Evolutionary conservation across 2,329 filamentous ascomycete species (phyloP), one percentile per base, ranked within the genome.

Genomic region (Thermothelomyces thermophilus): DNA sequence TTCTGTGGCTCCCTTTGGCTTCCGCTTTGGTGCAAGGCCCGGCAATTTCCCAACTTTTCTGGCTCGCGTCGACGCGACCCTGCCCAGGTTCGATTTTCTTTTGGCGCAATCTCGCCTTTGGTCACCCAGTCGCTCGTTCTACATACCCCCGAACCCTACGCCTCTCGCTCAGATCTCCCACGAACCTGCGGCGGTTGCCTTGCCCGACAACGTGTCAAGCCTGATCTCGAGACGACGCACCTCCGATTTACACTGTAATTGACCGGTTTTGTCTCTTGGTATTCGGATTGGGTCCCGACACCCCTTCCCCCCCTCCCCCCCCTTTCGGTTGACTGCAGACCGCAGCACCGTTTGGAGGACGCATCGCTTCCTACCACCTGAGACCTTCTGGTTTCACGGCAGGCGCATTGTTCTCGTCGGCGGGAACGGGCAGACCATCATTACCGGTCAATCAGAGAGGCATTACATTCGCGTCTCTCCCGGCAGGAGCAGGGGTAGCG

Each of bases 241-340:
- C 41, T 31, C 17, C 28, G 19, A 42, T 30, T 30, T 10, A 19
- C 17, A 26, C 42, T 44, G 39, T 35, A 39, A 49, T 49, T 53
- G 46, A 53, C 37, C 45, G 37, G 43, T 22, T 16, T 37, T 30
- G 42, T 36, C 11, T n/a, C 22, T n/a, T 13, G 19, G 33, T 16
- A 30, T 45, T 14, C 8, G 26, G 14, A n/a, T 17, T 20, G 10
- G 14, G 42, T 30, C 22, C 43, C 28, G 42, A n/a, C n/a, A n/a
- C n/a, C n/a, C n/a, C n/a, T n/a, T n/a, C n/a, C n/a, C n/a, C n/a
- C n/a, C n/a, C n/a, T n/a, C n/a, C n/a, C n/a, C n/a, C n/a, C 34
- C 44, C 31, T 35, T 35, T 36, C 54, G 54, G 50, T 41, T 56
- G 50, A 53, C 54, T 55, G 54, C 57, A 56, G 44, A 37, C 35